Evolutionary conservation across 192 early-diverging fungal species (phyloP).

Genomic region (Backusella luteola): DNA sequence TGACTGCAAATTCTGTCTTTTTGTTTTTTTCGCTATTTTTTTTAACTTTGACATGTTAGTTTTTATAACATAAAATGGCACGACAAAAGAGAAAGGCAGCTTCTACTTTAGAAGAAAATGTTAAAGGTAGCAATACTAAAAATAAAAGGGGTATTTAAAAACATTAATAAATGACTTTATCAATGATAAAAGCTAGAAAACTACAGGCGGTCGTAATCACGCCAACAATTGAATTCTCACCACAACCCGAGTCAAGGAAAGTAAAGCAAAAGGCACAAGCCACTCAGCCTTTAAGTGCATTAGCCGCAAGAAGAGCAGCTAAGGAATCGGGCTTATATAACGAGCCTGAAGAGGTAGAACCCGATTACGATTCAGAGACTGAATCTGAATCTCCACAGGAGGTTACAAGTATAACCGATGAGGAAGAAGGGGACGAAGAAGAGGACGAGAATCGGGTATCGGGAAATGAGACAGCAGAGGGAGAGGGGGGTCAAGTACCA

Average conservation of each 20-base stretch:
- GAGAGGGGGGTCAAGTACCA: background rate
- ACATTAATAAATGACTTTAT: background rate
- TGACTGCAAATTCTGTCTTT: background rate
- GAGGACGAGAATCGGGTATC: background rate
- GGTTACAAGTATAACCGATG: background rate
- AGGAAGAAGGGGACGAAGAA: constrained; percentile 6
- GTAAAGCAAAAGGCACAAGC: background rate
- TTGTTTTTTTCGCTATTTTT: background rate
- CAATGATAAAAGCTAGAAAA: background rate
- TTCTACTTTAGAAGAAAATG: background rate
- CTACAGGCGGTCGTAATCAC: background rate
- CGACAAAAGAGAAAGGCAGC: background rate
- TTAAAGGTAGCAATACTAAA: background rate
- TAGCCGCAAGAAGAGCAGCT: constrained; percentile 23
- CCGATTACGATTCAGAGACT: constrained; percentile 13
- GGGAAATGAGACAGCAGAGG: background rate
- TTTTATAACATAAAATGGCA: background rate
- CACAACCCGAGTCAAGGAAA: background rate
- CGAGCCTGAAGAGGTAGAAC: background rate
- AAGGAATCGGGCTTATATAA: background rate
- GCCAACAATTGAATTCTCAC: background rate
- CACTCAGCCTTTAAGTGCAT: constrained; percentile 17
- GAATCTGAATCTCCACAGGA: constrained; percentile 19
- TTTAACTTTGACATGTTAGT: background rate
- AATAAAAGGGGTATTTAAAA: background rate